Base-by-base conservation (phyloP, 108 stramenopile species). In the Skeletonema potamos region DNA sequence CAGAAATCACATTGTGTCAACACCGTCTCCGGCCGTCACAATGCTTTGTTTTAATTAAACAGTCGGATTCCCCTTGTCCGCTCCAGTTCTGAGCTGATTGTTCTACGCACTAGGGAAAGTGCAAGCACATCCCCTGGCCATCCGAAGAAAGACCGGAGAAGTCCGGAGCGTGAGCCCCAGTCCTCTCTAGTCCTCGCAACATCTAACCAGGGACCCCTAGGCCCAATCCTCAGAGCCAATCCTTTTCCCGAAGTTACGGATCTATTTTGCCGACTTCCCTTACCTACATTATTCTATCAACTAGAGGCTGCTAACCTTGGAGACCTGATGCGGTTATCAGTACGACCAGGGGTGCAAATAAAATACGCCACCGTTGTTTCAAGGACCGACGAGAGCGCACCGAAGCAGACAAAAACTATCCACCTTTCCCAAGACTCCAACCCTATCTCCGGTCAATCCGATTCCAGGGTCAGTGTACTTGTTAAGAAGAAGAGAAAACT, bases 281-380 rank as follows among this genome's bases (percentile, higher is more conserved):
- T 92, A 94, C 89, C 92, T 96, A 96, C 92, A 91, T 96, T 96
- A 85, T 89, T 93, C 96, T 96, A 96, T 96, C 89, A 89, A 94
- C 96, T 87, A 90, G 90, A 94, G 90, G 89, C 90, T 94, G 86
- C 89, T 84, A 86, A 91, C 89, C 93, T 92, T 92, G 96, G 93
- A 90, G 92, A 97, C 94, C 96, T 97, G 96, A 92, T 91, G 96
- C 94, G 96, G 96, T 97, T 92, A 97, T 94, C 87, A 88, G 92
- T 91, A 93, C 36, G 36, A 37, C 36, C 36, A 37, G 89, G 80
- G 65, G 85, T n/a, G 89, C 77, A 82, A 91, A 92, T 91, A 92
- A 91, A 75, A 81, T 90, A 87, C 85, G 84, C 91, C 82, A 75
- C 83, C 79, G 82, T 87, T 84, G 89, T 93, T 93, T 93, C 95